These are phyloP conservation scores for Populus tremula DNA, from an alignment of 345 rosid genomes.

Conservation along the genomic window DNA sequence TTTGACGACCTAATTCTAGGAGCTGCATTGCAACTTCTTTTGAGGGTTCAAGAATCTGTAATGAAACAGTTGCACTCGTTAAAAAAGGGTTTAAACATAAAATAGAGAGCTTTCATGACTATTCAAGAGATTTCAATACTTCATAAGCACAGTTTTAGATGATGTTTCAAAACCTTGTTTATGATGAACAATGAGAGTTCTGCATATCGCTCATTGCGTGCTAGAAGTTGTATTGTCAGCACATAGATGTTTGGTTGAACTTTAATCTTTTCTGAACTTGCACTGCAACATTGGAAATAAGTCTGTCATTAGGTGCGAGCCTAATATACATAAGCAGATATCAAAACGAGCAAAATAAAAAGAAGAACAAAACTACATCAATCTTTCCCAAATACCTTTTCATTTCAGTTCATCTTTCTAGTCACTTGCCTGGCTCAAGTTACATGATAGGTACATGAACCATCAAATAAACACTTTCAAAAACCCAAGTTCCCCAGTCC, in stretches of 20 bases:
- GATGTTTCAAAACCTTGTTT: conserved; percentile 61
- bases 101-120: not conserved
- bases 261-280: conserved; percentile 72
- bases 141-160: not conserved
- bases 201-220: conserved; percentile 59
- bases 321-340: not conserved
- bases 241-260: conserved; percentile 69
- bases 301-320: conserved; percentile 4
- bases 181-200: conserved; percentile 69
- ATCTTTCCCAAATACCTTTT: not conserved
- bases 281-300: conserved; percentile 45
- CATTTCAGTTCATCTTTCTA: not conserved
- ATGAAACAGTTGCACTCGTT: conserved; percentile 12
- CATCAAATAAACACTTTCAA: not conserved
- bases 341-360: not conserved
- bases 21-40: conserved; percentile 94
- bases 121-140: not conserved
- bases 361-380: not conserved
- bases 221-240: conserved; percentile 69
- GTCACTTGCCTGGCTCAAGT: not conserved
- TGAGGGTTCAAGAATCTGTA: conserved; percentile 88
- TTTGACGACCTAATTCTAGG: conserved; percentile 72
- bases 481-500: not conserved
- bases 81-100: not conserved
- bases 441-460: not conserved